These are phyloP conservation scores for Nicotiana otophora DNA, from an alignment of 257 asterid species.

Conservation along the genomic window DNA sequence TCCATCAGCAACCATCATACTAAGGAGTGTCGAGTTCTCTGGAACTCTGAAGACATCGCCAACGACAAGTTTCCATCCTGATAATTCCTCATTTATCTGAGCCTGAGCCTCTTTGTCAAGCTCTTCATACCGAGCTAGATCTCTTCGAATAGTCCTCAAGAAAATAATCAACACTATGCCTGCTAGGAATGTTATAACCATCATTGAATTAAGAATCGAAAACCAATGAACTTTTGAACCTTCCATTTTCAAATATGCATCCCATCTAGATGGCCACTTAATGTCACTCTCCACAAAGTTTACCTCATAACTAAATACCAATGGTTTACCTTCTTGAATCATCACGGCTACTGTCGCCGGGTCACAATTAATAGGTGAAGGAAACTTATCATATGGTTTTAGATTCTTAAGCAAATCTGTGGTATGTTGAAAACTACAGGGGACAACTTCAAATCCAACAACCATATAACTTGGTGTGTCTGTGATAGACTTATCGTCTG, in stretches of 20 bases:
- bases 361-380: conserved; percentile 16
- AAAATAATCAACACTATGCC: conserved; percentile 18
- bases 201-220: conserved; percentile 20
- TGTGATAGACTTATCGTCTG: conserved; percentile 5
- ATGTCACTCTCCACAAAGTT: conserved; percentile 25
- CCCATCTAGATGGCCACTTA: conserved; percentile 28
- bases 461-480: conserved; percentile 15
- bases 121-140: conserved; percentile 21
- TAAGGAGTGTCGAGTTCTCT: conserved; percentile 4
- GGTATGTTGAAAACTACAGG: conserved; percentile 21
- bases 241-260: conserved; percentile 28
- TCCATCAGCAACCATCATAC: conserved; percentile 23
- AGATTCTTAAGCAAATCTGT: not conserved
- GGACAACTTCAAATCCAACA: conserved; percentile 29
- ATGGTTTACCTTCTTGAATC: conserved; percentile 16
- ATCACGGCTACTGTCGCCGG: conserved; percentile 10
- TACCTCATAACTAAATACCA: conserved; percentile 18
- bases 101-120: conserved; percentile 26
- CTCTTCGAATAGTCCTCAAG: conserved; percentile 23
- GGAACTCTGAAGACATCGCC: conserved; percentile 22
- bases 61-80: conserved; percentile 22
- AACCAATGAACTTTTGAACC: conserved; percentile 28
- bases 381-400: conserved; percentile 12
- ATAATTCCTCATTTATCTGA: conserved; percentile 20
- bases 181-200: conserved; percentile 22